Conservation (phyloP, 179 eudicot species). For the Heliamphora pulchella region DNA sequence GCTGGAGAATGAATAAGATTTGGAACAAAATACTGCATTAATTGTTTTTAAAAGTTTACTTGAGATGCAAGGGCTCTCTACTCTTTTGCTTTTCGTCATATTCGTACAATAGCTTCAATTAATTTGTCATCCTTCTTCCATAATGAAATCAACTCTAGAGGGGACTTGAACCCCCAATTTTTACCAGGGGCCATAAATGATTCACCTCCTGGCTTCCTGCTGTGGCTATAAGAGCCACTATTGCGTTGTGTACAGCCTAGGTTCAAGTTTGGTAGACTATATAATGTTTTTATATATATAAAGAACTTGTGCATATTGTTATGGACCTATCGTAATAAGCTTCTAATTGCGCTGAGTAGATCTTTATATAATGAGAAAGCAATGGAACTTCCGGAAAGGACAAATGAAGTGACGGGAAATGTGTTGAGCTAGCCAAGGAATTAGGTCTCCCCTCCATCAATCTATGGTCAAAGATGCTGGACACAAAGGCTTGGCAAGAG, state of each 20-base stretch:
- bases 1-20: not conserved
- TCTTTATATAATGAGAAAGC: slow-evolving; percentile 71
- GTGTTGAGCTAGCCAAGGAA: slow-evolving; percentile 68
- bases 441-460: slow-evolving; percentile 56
- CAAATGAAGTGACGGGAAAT: slow-evolving; percentile 67
- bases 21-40: not conserved
- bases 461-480: slow-evolving; percentile 95
- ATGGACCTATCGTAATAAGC: not conserved
- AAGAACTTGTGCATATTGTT: not conserved
- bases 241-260: not conserved
- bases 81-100: not conserved
- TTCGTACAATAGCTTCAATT: no score
- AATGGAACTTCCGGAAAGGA: slow-evolving; percentile 68
- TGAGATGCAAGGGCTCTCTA: slow-evolving; percentile 7
- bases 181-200: not conserved
- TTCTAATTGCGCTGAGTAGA: slow-evolving; percentile 32
- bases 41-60: not conserved
- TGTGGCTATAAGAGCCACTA: not conserved
- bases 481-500: slow-evolving; percentile 74
- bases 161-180: not conserved
- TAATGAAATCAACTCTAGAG: no score
- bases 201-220: not conserved
- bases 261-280: no score
- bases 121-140: not conserved
- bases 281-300: no score